Conservation (phyloP, 2,329 filamentous ascomycete species). For the Fusarium paranaense region DNA sequence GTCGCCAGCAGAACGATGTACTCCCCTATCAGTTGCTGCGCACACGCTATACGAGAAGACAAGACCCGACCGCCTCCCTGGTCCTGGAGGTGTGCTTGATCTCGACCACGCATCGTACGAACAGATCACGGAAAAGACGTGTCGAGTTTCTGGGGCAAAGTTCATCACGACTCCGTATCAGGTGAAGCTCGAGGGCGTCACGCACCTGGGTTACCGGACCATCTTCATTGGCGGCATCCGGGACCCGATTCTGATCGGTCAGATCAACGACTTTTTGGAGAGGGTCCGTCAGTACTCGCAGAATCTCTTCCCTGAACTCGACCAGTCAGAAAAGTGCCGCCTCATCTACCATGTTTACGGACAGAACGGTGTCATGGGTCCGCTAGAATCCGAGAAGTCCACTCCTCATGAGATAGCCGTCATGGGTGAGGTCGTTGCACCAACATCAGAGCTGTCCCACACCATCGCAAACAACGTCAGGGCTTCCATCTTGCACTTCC, state of each 20-base stretch:
- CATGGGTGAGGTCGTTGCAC: constrained; percentile 58
- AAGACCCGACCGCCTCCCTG: constrained; percentile 60
- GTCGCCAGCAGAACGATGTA: constrained; percentile 55
- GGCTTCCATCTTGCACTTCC: constrained; percentile 56
- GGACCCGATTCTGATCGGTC: constrained; percentile 59
- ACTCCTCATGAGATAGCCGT: constrained; percentile 56
- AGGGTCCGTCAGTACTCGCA: constrained; percentile 40
- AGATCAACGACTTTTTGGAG: constrained; percentile 52
- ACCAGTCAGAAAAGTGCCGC: constrained; percentile 47
- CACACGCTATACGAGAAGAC: constrained; percentile 67
- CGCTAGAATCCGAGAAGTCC: constrained; percentile 41
- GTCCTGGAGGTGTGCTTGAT: constrained; percentile 60
- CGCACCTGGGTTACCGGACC: constrained; percentile 55
- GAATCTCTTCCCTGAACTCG: constrained; percentile 38
- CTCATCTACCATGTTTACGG: constrained; percentile 60
- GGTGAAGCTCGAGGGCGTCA: constrained; percentile 62
- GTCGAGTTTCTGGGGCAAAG: constrained; percentile 53
- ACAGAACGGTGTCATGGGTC: constrained; percentile 50
- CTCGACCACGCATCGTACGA: constrained; percentile 56
- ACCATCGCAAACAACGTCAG: constrained; percentile 55
- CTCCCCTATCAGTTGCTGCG: constrained; percentile 60
- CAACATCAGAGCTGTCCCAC: constrained; percentile 56
- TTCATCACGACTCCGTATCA: constrained; percentile 55
- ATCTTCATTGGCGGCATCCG: constrained; percentile 59
- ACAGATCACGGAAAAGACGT: constrained; percentile 48